phyloP scores from a whole-genome alignment of 2,329 filamentous ascomycete species.

The Stemphylium vesicarium region DNA sequence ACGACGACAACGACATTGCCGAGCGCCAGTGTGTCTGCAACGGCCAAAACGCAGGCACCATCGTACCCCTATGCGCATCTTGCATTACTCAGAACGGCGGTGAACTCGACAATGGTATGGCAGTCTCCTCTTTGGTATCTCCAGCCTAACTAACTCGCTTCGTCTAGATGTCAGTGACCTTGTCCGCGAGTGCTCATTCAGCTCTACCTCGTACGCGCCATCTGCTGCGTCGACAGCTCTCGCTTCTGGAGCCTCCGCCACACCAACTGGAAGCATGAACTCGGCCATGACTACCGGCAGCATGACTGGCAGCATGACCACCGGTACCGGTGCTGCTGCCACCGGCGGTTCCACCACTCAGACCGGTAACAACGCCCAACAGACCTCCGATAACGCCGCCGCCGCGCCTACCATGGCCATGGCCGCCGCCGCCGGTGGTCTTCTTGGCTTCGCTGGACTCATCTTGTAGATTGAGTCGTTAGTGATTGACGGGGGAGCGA shows the following conservation, averaged over 20 bases:
- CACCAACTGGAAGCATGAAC: too few relatives aligned
- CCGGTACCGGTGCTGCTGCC: too few relatives aligned
- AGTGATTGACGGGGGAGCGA: not conserved
- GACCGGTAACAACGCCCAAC: not conserved
- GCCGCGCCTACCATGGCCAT: not conserved
- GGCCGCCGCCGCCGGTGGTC: slow-evolving; percentile 1
- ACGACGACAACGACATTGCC: not conserved
- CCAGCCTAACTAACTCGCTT: not conserved
- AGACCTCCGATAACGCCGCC: not conserved
- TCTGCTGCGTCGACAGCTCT: not conserved
- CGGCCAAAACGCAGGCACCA: slow-evolving; percentile 3
- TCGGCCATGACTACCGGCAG: too few relatives aligned
- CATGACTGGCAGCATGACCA: too few relatives aligned
- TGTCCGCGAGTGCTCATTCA: not conserved
- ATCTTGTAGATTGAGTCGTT: not conserved
- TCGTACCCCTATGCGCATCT: slow-evolving; percentile 1
- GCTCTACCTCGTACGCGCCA: not conserved
- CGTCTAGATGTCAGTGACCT: slow-evolving; percentile 1
- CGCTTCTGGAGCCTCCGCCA: not conserved
- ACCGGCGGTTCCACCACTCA: not conserved
- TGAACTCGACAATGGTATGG: slow-evolving; percentile 5
- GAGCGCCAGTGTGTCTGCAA: slow-evolving; percentile 11
- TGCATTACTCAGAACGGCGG: slow-evolving; percentile 7
- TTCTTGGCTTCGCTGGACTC: slow-evolving; percentile 2
- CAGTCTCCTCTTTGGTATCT: not conserved